phyloP scores from a whole-genome alignment of 2,329 filamentous ascomycete species.

The Chalaropsis thielavioides region DNA sequence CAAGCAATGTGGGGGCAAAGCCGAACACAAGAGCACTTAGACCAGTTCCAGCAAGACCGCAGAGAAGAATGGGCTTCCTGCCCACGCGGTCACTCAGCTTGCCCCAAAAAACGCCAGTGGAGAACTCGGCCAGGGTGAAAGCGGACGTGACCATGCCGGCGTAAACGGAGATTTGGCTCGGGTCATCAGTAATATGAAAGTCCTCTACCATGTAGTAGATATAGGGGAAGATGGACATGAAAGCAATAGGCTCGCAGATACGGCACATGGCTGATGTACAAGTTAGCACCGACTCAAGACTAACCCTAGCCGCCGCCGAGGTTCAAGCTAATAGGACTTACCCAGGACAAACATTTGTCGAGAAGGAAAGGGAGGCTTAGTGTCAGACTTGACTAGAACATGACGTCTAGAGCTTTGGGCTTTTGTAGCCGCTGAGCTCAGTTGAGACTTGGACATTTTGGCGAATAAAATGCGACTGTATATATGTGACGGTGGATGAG shows the following conservation, averaged over 20 bases:
- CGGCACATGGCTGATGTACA: slow-evolving; percentile 59
- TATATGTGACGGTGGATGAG: neutral
- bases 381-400: neutral
- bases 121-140: slow-evolving; percentile 91
- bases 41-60: slow-evolving; percentile 79
- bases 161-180: slow-evolving; percentile 74
- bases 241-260: slow-evolving; percentile 96
- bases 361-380: slow-evolving; percentile 26
- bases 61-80: slow-evolving; percentile 80
- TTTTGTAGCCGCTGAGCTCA: neutral
- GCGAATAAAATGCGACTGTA: neutral
- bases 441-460: slow-evolving; percentile 1
- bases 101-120: slow-evolving; percentile 85
- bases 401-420: neutral
- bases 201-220: slow-evolving; percentile 95
- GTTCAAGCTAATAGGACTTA: slow-evolving; percentile 23
- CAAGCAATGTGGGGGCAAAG: slow-evolving; percentile 66
- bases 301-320: neutral
- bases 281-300: slow-evolving; percentile 11
- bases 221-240: slow-evolving; percentile 99
- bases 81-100: slow-evolving; percentile 82
- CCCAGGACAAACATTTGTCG: slow-evolving; percentile 32
- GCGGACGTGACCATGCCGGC: slow-evolving; percentile 92
- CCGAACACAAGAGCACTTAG: slow-evolving; percentile 88
- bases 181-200: slow-evolving; percentile 68